phyloP scores from a whole-genome alignment of 2,329 filamentous ascomycete genomes.

The Aspergillus sp. region DNA sequence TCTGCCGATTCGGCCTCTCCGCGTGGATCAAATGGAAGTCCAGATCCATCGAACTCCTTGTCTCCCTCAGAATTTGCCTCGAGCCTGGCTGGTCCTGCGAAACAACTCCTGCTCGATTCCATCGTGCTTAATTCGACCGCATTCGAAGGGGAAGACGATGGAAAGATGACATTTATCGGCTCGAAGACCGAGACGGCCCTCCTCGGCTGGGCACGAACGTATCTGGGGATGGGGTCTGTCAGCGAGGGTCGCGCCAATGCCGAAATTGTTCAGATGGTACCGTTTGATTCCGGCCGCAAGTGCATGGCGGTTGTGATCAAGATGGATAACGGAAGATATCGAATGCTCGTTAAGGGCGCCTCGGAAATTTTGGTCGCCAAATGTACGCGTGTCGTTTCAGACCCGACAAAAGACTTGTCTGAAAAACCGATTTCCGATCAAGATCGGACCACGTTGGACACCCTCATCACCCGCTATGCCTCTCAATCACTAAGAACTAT shows the following conservation, averaged over 20 bases:
- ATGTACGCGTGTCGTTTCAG: constrained; percentile 53
- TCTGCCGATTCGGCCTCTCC: constrained; percentile 25
- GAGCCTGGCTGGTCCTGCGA: constrained; percentile 52
- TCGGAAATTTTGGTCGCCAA: constrained; percentile 50
- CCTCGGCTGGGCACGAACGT: constrained; percentile 65
- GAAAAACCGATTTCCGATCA: constrained; percentile 54
- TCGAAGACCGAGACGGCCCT: constrained; percentile 77
- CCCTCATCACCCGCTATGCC: constrained; percentile 74
- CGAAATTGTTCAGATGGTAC: constrained; percentile 52
- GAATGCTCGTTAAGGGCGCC: constrained; percentile 55
- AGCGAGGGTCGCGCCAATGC: constrained; percentile 61
- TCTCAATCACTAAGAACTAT: constrained; percentile 79
- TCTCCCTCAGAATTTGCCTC: constrained; percentile 54
- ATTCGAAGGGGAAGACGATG: constrained; percentile 64
- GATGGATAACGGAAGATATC: constrained; percentile 53
- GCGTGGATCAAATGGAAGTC: constrained; percentile 12
- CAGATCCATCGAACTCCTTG: constrained; percentile 42
- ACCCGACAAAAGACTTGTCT: constrained; percentile 58
- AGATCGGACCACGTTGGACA: constrained; percentile 58
- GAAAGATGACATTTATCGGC: constrained; percentile 62
- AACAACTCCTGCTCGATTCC: constrained; percentile 59
- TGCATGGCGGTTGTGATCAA: constrained; percentile 67
- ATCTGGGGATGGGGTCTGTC: constrained; percentile 62
- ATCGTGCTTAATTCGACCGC: constrained; percentile 68
- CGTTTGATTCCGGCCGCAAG: constrained; percentile 65